Percentiles rank a stretch among this genome's conserved stretches.
These are phyloP conservation scores for Verticillium longisporum DNA, from an alignment of 2,329 filamentous ascomycete genomes.

Conservation along the genomic window DNA sequence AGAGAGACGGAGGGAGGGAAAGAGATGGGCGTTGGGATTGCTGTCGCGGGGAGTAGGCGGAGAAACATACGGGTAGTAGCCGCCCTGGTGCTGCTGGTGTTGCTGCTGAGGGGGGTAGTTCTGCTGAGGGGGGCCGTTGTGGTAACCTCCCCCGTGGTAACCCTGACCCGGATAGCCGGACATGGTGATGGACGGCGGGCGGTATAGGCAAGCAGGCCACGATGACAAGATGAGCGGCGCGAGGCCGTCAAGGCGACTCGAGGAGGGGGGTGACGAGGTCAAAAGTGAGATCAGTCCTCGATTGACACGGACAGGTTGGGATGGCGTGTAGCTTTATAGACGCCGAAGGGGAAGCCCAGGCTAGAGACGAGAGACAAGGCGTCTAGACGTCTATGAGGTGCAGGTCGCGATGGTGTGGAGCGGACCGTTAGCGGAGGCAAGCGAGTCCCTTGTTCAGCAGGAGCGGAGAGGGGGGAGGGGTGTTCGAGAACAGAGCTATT, in stretches of 20 bases:
- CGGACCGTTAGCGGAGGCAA: background rate
- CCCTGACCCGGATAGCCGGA: conserved; percentile 54
- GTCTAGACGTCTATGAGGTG: background rate
- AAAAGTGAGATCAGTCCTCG: background rate
- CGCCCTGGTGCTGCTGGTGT: conserved; percentile 25
- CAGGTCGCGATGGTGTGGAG: background rate
- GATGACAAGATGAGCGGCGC: background rate
- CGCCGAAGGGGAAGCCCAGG: background rate
- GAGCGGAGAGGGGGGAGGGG: background rate
- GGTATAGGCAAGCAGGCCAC: background rate
- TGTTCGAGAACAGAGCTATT: background rate
- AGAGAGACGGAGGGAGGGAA: conserved; percentile 13
- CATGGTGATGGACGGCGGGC: conserved; percentile 34
- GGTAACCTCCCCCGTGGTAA: conserved; percentile 43
- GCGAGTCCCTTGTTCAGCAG: background rate
- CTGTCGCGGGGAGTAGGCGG: conserved; percentile 31
- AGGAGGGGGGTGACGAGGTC: background rate
- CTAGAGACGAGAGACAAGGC: background rate
- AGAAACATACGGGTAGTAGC: conserved; percentile 50
- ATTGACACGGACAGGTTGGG: background rate
- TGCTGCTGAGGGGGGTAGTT: conserved; percentile 29
- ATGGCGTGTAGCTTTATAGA: background rate
- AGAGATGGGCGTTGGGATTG: conserved; percentile 17
- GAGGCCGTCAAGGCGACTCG: background rate
- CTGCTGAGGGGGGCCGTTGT: conserved; percentile 24